Evolutionary conservation across 495 filamentous ascomycete genomes (phyloP), one percentile per base, ranked within the genome.

Genomic region (Thermothielavioides terrestris): DNA sequence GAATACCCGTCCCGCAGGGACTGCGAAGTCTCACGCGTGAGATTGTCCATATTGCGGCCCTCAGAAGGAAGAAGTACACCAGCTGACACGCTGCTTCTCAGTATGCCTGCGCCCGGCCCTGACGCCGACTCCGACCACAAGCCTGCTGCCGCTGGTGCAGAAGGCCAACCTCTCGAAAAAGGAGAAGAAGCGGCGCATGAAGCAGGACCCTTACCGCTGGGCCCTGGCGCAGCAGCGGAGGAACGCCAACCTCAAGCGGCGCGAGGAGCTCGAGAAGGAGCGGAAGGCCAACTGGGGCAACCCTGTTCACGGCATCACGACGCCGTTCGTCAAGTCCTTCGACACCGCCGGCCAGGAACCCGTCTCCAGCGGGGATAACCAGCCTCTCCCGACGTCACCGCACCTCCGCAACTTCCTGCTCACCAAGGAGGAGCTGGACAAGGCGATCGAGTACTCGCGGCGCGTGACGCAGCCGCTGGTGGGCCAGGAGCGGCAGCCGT

Each of bases 261-360:
- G 82, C 55, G 73, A 76, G 49, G 79, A 75, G 36, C 78, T 96
- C 47, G 64, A 78, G 28, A 61, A 75, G 42, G 67, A 82, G 55
- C 79, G 86, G 47, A 70, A 78, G 26, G 74, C 66, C 21, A 73
- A 72, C 25, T 57, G 81, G 42, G 89, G 88, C 23, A 80, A 94
- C 67, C 87, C 90, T 0, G 77, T 97, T 56, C 75, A 80, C 46
- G 90, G 89, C 56, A 68, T 81, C 32, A 61, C 76, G 6, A 96
- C 94, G 11, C 76, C 88, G 30, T 98, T 95, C 66, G 68, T 95
- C 61, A 76, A 86, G 68, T 85, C 86, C 36, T 81, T 98, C 63
- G 83, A 88, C 61, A 76, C 77, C 4, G 77, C 63, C 32, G 73
- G 73, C 27, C 73, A 76, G 49, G 56, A 46, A 6, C 40, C 56